Conservation (phyloP, 2,329 filamentous ascomycete genomes). For the Nothophaeocryptopus gaeumannii region DNA sequence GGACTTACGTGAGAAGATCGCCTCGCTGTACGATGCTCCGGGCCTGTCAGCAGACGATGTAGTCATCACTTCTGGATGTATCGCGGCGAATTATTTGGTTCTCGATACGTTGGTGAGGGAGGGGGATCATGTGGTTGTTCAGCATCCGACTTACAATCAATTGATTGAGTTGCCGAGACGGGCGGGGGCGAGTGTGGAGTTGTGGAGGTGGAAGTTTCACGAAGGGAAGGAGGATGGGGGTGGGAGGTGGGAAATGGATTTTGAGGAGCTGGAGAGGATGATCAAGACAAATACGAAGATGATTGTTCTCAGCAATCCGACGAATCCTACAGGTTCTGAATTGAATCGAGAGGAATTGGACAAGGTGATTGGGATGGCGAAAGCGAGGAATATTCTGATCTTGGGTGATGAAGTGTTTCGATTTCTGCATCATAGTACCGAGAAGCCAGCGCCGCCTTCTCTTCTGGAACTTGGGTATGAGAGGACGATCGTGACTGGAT, state of each 20-base stretch:
- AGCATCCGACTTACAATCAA: slow-evolving; percentile 4
- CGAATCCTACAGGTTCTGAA: not conserved
- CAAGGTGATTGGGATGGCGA: not conserved
- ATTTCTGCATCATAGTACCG: slow-evolving; percentile 1
- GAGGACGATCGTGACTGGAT: slow-evolving; percentile 3
- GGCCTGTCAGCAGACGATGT: not conserved
- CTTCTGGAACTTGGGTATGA: slow-evolving; percentile 4
- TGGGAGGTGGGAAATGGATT: slow-evolving; percentile 1
- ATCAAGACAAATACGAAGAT: not conserved
- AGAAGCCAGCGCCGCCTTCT: not conserved
- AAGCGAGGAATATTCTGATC: not conserved
- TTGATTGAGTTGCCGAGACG: slow-evolving; percentile 9
- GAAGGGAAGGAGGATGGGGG: not conserved
- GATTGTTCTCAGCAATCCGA: slow-evolving; percentile 7
- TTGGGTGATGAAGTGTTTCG: slow-evolving; percentile 7
- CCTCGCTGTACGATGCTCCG: not conserved
- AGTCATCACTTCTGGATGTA: slow-evolving; percentile 7
- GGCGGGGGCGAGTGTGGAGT: slow-evolving; percentile 2
- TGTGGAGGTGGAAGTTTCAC: slow-evolving; percentile 4
- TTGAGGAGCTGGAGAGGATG: not conserved
- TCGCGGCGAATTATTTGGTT: slow-evolving; percentile 2
- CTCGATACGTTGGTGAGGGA: slow-evolving; percentile 2
- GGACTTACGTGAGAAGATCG: not conserved
- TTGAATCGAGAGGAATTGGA: not conserved
- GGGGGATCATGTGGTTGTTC: slow-evolving; percentile 6